These are phyloP conservation scores for Penicillium sp. DNA, from an alignment of 2,329 filamentous ascomycete species.

Conservation along the genomic window DNA sequence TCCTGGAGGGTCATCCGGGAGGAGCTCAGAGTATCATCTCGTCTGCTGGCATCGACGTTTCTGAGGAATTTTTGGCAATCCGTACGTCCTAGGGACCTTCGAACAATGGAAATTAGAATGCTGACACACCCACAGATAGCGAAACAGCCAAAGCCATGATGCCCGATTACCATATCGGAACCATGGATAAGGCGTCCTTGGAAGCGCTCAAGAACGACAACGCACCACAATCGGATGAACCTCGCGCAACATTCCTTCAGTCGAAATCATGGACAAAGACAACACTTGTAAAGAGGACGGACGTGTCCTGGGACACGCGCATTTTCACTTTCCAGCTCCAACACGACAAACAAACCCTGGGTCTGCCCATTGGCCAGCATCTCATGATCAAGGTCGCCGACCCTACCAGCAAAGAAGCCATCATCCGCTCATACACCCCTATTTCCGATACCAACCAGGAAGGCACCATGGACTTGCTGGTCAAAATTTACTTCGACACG, in stretches of 20 bases:
- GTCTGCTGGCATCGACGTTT: slow-evolving; percentile 70
- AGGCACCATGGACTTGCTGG: slow-evolving; percentile 63
- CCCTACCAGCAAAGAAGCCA: slow-evolving; percentile 56
- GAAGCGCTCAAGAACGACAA: slow-evolving; percentile 45
- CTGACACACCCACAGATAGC: slow-evolving; percentile 53
- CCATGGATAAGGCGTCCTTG: slow-evolving; percentile 55
- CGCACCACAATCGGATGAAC: slow-evolving; percentile 36
- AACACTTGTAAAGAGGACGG: slow-evolving; percentile 57
- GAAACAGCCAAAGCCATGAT: slow-evolving; percentile 94
- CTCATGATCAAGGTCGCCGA: slow-evolving; percentile 74
- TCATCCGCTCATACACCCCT: slow-evolving; percentile 82
- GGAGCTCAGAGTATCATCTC: slow-evolving; percentile 76
- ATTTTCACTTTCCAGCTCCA: slow-evolving; percentile 75
- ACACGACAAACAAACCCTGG: slow-evolving; percentile 59
- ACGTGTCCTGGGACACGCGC: slow-evolving; percentile 66
- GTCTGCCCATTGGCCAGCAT: slow-evolving; percentile 77
- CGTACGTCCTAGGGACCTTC: too few relatives aligned
- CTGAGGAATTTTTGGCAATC: slow-evolving; percentile 85
- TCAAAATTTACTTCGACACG: slow-evolving; percentile 85
- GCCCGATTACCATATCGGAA: slow-evolving; percentile 73
- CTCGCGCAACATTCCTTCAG: slow-evolving; percentile 59
- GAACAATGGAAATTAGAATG: slow-evolving; percentile 18
- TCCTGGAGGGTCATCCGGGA: slow-evolving; percentile 73
- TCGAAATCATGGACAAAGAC: slow-evolving; percentile 65
- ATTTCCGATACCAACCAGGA: slow-evolving; percentile 55